phyloP scores from a whole-genome alignment of 1,139 yeast species.

The Pichia inconspicua region DNA sequence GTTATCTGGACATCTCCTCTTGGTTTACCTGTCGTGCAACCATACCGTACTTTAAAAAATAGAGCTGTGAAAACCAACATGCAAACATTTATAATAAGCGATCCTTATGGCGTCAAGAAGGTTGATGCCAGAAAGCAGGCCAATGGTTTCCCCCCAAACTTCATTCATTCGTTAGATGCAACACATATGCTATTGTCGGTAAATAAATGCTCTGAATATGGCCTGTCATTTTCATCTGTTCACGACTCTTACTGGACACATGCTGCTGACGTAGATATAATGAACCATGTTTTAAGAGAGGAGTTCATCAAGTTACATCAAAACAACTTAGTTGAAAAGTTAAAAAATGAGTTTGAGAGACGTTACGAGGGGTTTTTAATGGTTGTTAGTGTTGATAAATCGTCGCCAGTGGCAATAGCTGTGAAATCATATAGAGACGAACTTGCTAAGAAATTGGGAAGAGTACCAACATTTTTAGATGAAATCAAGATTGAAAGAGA shows the following conservation, averaged over 20 bases:
- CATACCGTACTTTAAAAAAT: constrained; percentile 66
- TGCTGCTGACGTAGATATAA: constrained; percentile 68
- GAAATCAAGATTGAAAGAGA: constrained; percentile 66
- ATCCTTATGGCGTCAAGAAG: constrained; percentile 74
- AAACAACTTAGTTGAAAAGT: constrained; percentile 58
- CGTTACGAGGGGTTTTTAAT: constrained; percentile 71
- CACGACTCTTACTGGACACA: constrained; percentile 99
- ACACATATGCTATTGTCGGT: constrained; percentile 95
- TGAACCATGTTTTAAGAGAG: constrained; percentile 70
- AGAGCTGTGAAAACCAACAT: constrained; percentile 67
- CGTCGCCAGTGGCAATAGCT: constrained; percentile 45
- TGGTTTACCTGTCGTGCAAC: constrained; percentile 92
- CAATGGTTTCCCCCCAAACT: constrained; percentile 94
- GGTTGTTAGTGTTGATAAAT: constrained; percentile 45
- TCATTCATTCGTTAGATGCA: constrained; percentile 91
- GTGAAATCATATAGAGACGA: constrained; percentile 45
- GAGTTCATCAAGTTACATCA: constrained; percentile 75
- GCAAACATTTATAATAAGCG: constrained; percentile 75
- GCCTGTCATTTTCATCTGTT: constrained; percentile 84
- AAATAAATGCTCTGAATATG: constrained; percentile 58
- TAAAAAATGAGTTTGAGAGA: constrained; percentile 71
- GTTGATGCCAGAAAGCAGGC: constrained; percentile 86
- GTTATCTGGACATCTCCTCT: constrained; percentile 98
- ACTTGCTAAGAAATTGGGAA: constrained; percentile 43
- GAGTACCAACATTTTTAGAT: constrained; percentile 58